Evolutionary conservation across 768 basidiomycete species (phyloP).

Genomic region (Lactarius vividus): DNA sequence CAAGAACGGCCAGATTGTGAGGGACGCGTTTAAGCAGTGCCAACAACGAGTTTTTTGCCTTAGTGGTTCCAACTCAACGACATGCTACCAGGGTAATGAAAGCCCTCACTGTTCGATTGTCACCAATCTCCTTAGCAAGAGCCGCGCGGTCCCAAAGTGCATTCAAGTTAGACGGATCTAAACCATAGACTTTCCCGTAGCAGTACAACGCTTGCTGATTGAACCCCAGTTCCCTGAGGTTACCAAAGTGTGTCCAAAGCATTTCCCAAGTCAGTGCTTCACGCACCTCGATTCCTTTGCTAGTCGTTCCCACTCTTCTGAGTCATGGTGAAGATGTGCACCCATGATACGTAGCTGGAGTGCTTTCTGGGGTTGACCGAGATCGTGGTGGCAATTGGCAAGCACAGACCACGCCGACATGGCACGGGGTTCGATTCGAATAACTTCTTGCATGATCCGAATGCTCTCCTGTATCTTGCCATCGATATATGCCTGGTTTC

Average conservation of each 20-base stretch:
- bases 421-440: constrained; percentile 88
- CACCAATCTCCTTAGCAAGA: constrained; percentile 72
- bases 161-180: constrained; percentile 79
- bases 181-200: constrained; percentile 73
- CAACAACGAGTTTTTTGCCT: constrained; percentile 64
- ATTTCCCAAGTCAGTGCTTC: not conserved
- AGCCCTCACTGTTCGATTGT: constrained; percentile 57
- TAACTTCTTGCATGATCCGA: constrained; percentile 84
- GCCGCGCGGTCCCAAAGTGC: constrained; percentile 88
- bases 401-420: constrained; percentile 84
- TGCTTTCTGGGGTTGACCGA: constrained; percentile 63
- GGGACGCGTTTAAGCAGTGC: constrained; percentile 73
- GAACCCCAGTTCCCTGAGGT: constrained; percentile 58
- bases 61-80: not conserved
- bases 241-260: not conserved
- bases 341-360: constrained; percentile 86
- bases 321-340: constrained; percentile 80
- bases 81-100: not conserved
- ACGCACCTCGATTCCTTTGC: constrained; percentile 71
- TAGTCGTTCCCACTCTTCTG: constrained; percentile 84
- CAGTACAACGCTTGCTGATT: constrained; percentile 91
- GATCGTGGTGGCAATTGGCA: constrained; percentile 77
- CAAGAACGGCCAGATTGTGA: constrained; percentile 75
- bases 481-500: constrained; percentile 83
- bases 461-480: constrained; percentile 65